Base-by-base conservation (phyloP, 352 stramenopile genomes). In the Phytopythium litorale region DNA sequence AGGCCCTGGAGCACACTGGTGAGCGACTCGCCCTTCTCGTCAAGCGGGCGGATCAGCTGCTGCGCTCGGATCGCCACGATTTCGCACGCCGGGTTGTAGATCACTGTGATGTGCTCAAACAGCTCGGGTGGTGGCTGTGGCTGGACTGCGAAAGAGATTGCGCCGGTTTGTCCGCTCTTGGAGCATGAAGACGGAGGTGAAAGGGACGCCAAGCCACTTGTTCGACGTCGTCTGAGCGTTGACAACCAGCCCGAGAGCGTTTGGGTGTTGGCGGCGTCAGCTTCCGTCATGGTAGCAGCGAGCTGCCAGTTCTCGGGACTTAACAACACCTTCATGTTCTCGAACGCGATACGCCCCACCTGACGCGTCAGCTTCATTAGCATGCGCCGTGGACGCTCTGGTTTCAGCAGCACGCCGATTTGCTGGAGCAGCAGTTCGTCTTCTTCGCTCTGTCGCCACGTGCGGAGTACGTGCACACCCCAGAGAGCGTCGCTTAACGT, bases 311-410 rank as follows among this genome's bases (percentile, higher is more conserved):
- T 81, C 21, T 89, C 80, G 1, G 62, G 13, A 12, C 63, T 72
- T 3, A 80, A 48, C 13, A 89, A 57, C 35, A 75, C 62, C 49
- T 88, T 88, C 66, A 83, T 76, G 51, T 81, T 82, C 6, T 88
- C 78, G 11, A 85, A 52, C 37, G 72, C 69, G 7, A 77, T 43
- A 15, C 76, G 76, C 19, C 64, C 70, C 1, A 85, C 51, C 54
- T 87, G 76, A 3, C 72, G 70, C 1, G 76, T 87, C 15, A 88
- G 65, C 56, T 79, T 71, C 62, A 77, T 74, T 56, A 88, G 60
- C 66, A 84, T 76, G 15, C 70, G 66, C 3, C 71, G 71, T 9
- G 78, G 73, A 38, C 72, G 73, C 28, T 87, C 78, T 2, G 60
- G 60, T 15, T 75, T 80, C 9, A 67, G 63, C 1, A 87, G 65